Evolutionary conservation across 2,329 filamentous ascomycete species (phyloP).

Genomic region (Claviceps humidiphila): DNA sequence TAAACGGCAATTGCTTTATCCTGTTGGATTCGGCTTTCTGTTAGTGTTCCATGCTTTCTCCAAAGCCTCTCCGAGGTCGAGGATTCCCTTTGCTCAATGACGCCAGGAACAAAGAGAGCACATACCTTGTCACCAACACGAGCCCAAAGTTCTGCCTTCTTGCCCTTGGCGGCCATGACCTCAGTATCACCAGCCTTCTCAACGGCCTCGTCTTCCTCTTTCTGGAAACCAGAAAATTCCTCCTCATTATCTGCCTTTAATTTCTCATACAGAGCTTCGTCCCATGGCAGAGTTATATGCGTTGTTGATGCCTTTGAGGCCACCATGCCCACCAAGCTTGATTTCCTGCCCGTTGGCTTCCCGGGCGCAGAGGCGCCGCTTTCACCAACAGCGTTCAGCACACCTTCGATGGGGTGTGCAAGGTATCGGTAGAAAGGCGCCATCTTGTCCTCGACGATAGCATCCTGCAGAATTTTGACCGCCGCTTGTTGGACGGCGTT

Average conservation of each 20-base stretch:
- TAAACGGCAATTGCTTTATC: constrained; percentile 89
- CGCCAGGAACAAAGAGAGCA: background rate
- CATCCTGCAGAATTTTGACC: constrained; percentile 64
- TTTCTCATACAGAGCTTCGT: constrained; percentile 72
- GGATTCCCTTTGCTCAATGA: background rate
- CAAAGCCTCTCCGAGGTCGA: background rate
- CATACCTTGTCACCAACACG: constrained; percentile 87
- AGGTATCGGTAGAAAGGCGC: constrained; percentile 76
- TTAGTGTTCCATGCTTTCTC: background rate
- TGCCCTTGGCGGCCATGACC: constrained; percentile 80
- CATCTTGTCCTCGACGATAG: constrained; percentile 75
- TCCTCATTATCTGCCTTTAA: constrained; percentile 65
- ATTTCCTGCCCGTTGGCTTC: constrained; percentile 53
- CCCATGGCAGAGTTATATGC: constrained; percentile 68
- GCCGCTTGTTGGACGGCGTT: constrained; percentile 54
- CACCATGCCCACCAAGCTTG: constrained; percentile 60
- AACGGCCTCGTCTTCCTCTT: constrained; percentile 83
- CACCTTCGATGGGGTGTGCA: constrained; percentile 68
- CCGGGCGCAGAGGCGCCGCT: constrained; percentile 33
- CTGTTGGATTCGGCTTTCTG: constrained; percentile 29
- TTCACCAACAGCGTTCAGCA: constrained; percentile 66
- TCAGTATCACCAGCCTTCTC: constrained; percentile 96
- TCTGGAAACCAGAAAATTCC: constrained; percentile 64
- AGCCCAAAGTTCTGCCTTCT: constrained; percentile 93
- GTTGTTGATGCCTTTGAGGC: constrained; percentile 54